Evolutionary conservation across 2,329 filamentous ascomycete genomes (phyloP).

Genomic region (Drechslerella coelobrocha): DNA sequence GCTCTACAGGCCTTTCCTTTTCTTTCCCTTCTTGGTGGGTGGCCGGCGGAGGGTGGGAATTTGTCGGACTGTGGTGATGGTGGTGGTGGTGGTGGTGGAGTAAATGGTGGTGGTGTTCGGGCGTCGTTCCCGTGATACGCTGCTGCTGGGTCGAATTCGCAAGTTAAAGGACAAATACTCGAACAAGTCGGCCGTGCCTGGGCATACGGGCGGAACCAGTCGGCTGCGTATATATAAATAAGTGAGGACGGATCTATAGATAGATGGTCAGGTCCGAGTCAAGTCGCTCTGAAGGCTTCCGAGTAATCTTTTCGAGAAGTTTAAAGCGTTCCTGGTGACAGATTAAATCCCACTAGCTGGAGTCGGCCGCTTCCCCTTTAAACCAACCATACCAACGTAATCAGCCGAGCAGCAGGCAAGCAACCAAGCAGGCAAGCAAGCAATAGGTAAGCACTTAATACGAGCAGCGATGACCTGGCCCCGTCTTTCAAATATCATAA

Average conservation of each 20-base stretch:
- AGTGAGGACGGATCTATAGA: constrained; percentile 8
- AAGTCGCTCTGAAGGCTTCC: constrained; percentile 1
- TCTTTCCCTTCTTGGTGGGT: too few relatives aligned
- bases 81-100: not conserved
- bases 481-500: too few relatives aligned
- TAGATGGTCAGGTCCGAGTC: constrained; percentile 4
- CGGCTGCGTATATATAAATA: constrained; percentile 1
- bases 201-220: too few relatives aligned
- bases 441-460: too few relatives aligned
- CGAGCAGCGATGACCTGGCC: too few relatives aligned
- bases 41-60: too few relatives aligned
- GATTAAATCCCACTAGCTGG: not conserved
- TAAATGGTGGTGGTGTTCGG: constrained; percentile 1
- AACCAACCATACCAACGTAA: not conserved
- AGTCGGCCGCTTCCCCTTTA: constrained; percentile 1
- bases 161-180: too few relatives aligned
- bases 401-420: not conserved
- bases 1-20: too few relatives aligned
- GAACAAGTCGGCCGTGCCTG: too few relatives aligned
- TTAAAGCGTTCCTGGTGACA: constrained; percentile 12
- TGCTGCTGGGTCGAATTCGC: too few relatives aligned
- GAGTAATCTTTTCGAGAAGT: constrained; percentile 20
- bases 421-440: not conserved
- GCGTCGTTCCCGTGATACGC: constrained; percentile 32
- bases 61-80: not conserved